A percentile compares a stretch with the other conserved stretches of the same genome.
Conservation (phyloP, 192 early-diverging fungal species). For the Thoreauomyces humboldtii region DNA sequence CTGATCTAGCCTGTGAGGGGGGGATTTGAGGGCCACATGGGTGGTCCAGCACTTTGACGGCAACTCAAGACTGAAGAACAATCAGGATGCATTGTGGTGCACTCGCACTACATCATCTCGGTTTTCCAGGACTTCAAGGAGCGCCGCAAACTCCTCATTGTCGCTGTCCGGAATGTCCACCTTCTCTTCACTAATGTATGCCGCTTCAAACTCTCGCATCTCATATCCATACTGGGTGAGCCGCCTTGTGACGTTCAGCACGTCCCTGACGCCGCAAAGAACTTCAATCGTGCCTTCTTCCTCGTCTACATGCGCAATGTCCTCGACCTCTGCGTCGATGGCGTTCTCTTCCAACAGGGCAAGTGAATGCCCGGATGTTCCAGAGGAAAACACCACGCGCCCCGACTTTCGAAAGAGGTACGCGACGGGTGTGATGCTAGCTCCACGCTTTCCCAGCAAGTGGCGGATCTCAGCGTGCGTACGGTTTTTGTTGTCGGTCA, state of each 20-base stretch:
- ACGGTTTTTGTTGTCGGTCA: constrained; percentile 59
- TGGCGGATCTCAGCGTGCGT: constrained; percentile 64
- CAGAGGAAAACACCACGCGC: constrained; percentile 51
- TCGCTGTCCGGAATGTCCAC: constrained; percentile 46
- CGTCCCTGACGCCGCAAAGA: constrained; percentile 50
- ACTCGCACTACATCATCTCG: constrained; percentile 65
- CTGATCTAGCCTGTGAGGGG: no score
- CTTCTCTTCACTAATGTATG: constrained; percentile 52
- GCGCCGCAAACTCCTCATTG: constrained; percentile 43
- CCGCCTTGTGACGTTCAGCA: constrained; percentile 46
- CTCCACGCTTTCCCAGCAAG: constrained; percentile 55
- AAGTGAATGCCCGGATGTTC: constrained; percentile 34
- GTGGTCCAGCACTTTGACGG: no score
- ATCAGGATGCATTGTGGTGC: constrained; percentile 33
- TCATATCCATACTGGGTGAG: constrained; percentile 50
- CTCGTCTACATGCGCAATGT: constrained; percentile 35
- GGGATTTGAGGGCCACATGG: no score
- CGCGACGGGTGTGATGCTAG: constrained; percentile 57
- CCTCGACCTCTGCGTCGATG: constrained; percentile 66
- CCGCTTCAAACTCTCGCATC: constrained; percentile 54
- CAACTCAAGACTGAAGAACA: no score
- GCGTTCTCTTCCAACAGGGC: constrained; percentile 48
- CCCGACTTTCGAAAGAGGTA: constrained; percentile 72
- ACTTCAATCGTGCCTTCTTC: constrained; percentile 48
- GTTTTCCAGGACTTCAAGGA: constrained; percentile 56